Base-by-base conservation (phyloP, 257 asterid species). In the Fraxinus pennsylvanica region DNA sequence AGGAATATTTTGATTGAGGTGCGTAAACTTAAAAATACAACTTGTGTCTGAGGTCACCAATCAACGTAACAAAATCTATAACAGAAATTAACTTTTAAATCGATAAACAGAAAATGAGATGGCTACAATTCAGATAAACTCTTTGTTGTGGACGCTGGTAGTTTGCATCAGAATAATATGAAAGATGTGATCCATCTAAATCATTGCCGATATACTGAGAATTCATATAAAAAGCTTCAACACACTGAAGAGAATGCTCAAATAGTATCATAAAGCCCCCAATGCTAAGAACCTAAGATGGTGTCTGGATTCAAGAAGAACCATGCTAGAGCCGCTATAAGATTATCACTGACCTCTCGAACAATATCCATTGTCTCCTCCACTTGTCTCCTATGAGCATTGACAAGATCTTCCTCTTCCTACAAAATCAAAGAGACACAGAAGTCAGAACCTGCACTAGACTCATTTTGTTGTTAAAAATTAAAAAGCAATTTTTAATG, bases 371-470 rank as follows among this genome's bases (percentile, higher is more conserved):
- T 94, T 1, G 97, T 94, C 74, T 91, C 96, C 83, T 94, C 98
- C 66, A 94, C 98, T 83, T 92, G 98, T 83, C 82, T 91, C 74
- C 97, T 78, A 79, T 94, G 98, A 73, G 97, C 94, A 86, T 82
- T 87, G 66, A 94, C 94, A 45, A 94, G 98, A 78, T 91, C 94
- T 82, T 91, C 97, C 88, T 96, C 99, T 74, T 96, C 98, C 99
- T 96, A 82, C 77, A 38, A 67, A 17, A 68, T 68, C 54, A 77
- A 78, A 81, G 41, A 45, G 73, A 67, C 61, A 32, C 54, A 84
- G 17, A 61, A 70, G 65, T 59, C 70, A 65, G 73, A 63, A 75
- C 17, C 68, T n/a, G 36, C 39, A 74, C 3, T 35, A 13, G 36
- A 54, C 74, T 35, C 8, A 10, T 52, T 5, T 17, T 41, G 63